Base-by-base conservation (phyloP, 2,329 filamentous ascomycete species). In the Tolypocladium nubicola region DNA sequence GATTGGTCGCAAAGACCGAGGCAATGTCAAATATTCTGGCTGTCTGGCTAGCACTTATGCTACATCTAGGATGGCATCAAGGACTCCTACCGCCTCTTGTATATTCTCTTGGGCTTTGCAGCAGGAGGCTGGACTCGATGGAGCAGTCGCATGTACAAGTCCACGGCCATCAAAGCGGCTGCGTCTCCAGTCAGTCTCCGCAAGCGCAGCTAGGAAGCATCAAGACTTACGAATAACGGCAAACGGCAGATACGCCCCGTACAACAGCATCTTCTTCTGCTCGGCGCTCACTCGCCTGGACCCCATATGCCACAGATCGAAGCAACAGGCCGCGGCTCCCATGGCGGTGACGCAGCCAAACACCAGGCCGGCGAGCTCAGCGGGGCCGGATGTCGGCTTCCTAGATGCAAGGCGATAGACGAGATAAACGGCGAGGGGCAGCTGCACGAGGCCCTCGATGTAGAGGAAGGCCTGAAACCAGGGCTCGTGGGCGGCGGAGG, bases 111-210 rank as follows among this genome's bases (percentile, higher is more conserved):
- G 63, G 75, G 72, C 58, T 66, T 71, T 39, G 47, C 58, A 5
- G 69, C 64, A 0, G 57, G 61, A 7, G 58, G 61, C 40, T 71
- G 67, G 16, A 79, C 67, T 10, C 81, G 76, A 8, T 62, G 68
- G 10, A 80, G 64, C 1, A 84, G 68, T n/a, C 82, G 73, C 40
- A 65, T 54, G 54, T 76, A 81, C 81, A 84, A 84, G 61, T 84
- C 81, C 26, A 75, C 62, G 11, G 75, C 78, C 67, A 84, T 72
- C 1, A 81, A 14, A 0, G 72, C 61, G 16, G 81, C 81, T 84
- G 14, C 5, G 3, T 11, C 13, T 9, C 2, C 23, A 35, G 43
- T 26, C 41, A 53, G 23, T 56, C 30, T 49, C n/a, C 23, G 23
- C 8, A 4, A 21, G 2, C 40, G 21, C 16, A 30, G 30, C 30